A percentile compares a stretch with the other conserved stretches of the same genome.
Conservation (phyloP, 1,284 basidiomycete genomes). For the Grifola frondosa region DNA sequence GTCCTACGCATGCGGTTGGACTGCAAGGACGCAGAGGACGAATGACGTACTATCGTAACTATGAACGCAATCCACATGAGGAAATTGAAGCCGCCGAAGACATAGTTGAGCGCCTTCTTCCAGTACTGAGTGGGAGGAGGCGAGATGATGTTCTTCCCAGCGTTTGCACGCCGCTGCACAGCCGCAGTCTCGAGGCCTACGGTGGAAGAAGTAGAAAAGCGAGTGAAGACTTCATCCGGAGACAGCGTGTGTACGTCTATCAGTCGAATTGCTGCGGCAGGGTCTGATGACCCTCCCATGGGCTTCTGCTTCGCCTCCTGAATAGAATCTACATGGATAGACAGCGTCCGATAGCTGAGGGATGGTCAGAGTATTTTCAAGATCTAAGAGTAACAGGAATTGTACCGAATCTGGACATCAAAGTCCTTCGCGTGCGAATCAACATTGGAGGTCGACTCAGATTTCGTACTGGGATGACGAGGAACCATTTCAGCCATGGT, state of each 20-base stretch:
- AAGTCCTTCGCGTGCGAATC: conserved; percentile 3
- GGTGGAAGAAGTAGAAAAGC: conserved; percentile 43
- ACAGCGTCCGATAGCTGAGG: conserved; percentile 43
- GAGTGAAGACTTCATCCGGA: conserved; percentile 40
- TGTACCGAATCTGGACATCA: conserved; percentile 21
- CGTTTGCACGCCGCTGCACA: conserved; percentile 39
- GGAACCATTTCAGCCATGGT: neutral
- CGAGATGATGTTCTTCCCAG: conserved; percentile 50
- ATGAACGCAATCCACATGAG: conserved; percentile 53
- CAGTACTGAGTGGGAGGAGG: conserved; percentile 47
- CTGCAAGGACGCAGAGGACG: neutral
- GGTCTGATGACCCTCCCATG: conserved; percentile 25
- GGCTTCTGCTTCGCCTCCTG: conserved; percentile 22
- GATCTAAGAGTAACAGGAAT: neutral
- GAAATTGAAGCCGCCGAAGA: conserved; percentile 55
- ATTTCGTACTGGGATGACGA: conserved; percentile 2
- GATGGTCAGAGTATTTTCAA: too few species aligned
- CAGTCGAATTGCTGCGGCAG: conserved; percentile 39
- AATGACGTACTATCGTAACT: conserved; percentile 39
- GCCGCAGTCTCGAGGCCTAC: conserved; percentile 46
- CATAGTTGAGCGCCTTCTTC: conserved; percentile 49
- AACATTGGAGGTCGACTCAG: neutral
- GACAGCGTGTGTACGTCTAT: conserved; percentile 49
- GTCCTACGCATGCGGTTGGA: conserved; percentile 11
- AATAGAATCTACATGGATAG: conserved; percentile 37